Conservation (phyloP, 345 rosid species). For the Camelina hispida region DNA sequence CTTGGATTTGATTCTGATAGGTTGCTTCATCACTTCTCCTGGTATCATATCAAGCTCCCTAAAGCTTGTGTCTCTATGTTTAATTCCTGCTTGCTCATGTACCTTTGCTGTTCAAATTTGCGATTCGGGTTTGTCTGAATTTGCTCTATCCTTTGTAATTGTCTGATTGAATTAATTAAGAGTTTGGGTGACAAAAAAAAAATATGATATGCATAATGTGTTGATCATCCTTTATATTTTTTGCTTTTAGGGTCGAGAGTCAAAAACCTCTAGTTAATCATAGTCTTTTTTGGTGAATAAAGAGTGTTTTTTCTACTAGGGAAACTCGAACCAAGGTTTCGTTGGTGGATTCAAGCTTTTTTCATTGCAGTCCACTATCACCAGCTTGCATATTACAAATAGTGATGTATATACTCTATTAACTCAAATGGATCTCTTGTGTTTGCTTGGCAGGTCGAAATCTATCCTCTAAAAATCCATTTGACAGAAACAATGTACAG, state of each 20-base stretch:
- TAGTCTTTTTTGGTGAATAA: background rate
- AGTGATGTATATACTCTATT: background rate
- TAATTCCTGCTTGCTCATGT: too few relatives aligned
- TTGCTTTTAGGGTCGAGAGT: background rate
- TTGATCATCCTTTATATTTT: background rate
- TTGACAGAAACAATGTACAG: slow-evolving; percentile 94
- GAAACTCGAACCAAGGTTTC: background rate
- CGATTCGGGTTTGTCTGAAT: too few relatives aligned
- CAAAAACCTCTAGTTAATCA: background rate
- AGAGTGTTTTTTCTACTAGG: background rate
- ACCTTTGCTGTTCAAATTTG: too few relatives aligned
- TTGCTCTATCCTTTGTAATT: too few relatives aligned
- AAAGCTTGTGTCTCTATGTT: too few relatives aligned
- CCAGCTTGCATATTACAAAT: background rate
- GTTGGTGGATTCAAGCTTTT: background rate
- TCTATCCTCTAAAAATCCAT: slow-evolving; percentile 95
- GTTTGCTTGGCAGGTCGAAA: slow-evolving; percentile 71
- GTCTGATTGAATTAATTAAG: too few relatives aligned
- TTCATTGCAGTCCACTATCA: background rate
- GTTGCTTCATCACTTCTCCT: too few relatives aligned
- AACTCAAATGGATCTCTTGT: background rate
- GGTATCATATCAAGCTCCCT: too few relatives aligned
- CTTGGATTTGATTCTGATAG: too few relatives aligned
- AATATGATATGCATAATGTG: too few relatives aligned
- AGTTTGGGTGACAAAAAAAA: too few relatives aligned